Evolutionary conservation across 2,329 filamentous ascomycete species (phyloP), one percentile per base, ranked within the genome.

Genomic region (Pseudogymnoascus pannorum): DNA sequence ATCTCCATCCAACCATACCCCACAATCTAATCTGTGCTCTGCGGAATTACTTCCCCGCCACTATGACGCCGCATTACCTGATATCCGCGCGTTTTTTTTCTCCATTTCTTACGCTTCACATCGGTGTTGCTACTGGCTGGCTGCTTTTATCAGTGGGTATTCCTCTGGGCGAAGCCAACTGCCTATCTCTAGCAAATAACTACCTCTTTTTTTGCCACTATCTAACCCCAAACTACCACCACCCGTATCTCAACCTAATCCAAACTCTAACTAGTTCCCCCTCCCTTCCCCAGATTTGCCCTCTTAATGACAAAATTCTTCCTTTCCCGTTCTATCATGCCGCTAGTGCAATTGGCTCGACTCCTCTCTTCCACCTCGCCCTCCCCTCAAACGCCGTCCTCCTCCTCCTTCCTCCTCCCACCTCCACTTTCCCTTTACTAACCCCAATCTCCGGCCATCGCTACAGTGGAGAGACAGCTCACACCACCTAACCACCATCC

Each of bases 301-400:
- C 24, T 51, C 44, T 51, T 51, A 14, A 4, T 51, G 44, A 51
- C 44, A 51, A 51, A 51, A 51, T 24, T 51, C 44, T 51, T 51
- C 44, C 44, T 20, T 51, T 29, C 44, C 44, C 14, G 24, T 20
- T 29, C 7, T n/a, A 29, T 51, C n/a, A 18, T 18, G 9, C n/a
- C 18, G 24, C 44, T 51, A 31, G 44, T 51, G 44, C 44, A 51
- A 29, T 51, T 51, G 44, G 12, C 44, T 51, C 44, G 44, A 18
- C 44, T 51, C 44, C 44, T 29, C 22, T 12, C 44, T 42, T 12
- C 38, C 38, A 42, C 38, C 7, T 31, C 29, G 18, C 38, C 11
- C 22, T 42, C 38, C 18, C 38, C 38, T 42, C 38, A 42, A 42
- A 42, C 38, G 18, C 16, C 18, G 38, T 22, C 38, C 36, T 40